Base-by-base conservation (phyloP, 83 land plant species). In the Diphasiastrum complanatum region DNA sequence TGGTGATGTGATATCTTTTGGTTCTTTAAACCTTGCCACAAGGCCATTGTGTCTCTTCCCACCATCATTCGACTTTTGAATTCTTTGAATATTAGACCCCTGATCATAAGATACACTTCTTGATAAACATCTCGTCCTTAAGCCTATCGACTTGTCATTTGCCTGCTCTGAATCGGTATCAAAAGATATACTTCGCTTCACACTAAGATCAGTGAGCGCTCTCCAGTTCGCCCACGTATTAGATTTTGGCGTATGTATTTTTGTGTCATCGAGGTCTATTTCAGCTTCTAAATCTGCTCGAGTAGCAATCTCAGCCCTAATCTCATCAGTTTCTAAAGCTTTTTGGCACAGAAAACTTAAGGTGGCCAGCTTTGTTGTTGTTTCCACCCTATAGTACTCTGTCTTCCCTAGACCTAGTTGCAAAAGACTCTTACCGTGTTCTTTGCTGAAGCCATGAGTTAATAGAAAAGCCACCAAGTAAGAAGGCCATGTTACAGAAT, bases 291-390 rank as follows among this genome's bases (percentile, higher is more conserved):
- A 36, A 24, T 52, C 24, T 26, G 29, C 57, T 24, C 64, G 66
- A 16, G 58, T 61, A 50, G 41, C 47, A 48, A 87, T 61, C 69
- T 87, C 93, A 37, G 69, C 61, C 33, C 85, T 79, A 14, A 79
- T 61, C 38, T 58, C 71, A 24, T 86, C 96, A 26, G 69, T 72
- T 60, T 83, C 89, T 59, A 86, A 47, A 14, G 79, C 68, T 56
- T 83, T 79, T 67, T 86, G 88, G 73, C 96, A 90, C 1, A 90
- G 63, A 61, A 79, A 83, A 23, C 72, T 68, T 45, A 90, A 82
- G 6, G 86, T 66, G 46, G 70, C 76, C 58, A 90, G 61, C 65
- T 90, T 90, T 24, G 65, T 68, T 25, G 49, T 31, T 8, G 69
- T 68, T 20, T 47, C 61, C 20, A 55, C 78, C 63, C 57, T 73